Base-by-base conservation (phyloP, 2,329 filamentous ascomycete species). In the Botrytis aclada region DNA sequence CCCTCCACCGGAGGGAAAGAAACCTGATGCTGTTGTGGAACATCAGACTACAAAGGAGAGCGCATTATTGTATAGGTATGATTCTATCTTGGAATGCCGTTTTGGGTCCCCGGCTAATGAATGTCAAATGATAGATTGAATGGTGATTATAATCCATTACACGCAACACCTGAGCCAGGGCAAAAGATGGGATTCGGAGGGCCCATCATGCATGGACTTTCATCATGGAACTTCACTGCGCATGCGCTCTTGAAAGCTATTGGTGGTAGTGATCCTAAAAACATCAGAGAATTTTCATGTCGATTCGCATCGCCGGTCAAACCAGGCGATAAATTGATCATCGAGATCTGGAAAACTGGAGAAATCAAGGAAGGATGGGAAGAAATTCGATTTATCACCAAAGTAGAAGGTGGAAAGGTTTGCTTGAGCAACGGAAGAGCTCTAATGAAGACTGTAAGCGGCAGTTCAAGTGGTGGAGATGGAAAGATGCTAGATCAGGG, bases 101-200 rank as follows among this genome's bases (percentile, higher is more conserved):
- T 41, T 9, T 6, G 61, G 2, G 47, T 62, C 10, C n/a, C 2
- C 66, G 72, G 72, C 74, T 73, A 29, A 82, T 66, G 76, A 80
- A 39, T 32, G 37, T 93, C 83, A 16, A 32, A 41, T 29, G 16
- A 5, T 14, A 88, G 93, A 75, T 87, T 97, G 69, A 97, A 97
- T 79, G 94, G 94, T 77, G 95, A 97, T 84, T 97, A 97, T 84
- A 97, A 97, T 85, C 95, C 94, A 41, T 89, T 97, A 51, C 94
- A 97, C 81, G 94, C 93, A 10, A 93, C 92, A 29, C 94, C 94
- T 20, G 93, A 94, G 83, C 93, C 94, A 0, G 94, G 94, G 74
- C 84, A 88, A 83, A 92, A 94, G 84, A 97, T 97, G 93, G 94
- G 95, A 74, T 97, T 97, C 78, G 93, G 93, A 41, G 94, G 94